Base-by-base conservation (phyloP, 2,329 filamentous ascomycete species). In the Amauroascus niger region DNA sequence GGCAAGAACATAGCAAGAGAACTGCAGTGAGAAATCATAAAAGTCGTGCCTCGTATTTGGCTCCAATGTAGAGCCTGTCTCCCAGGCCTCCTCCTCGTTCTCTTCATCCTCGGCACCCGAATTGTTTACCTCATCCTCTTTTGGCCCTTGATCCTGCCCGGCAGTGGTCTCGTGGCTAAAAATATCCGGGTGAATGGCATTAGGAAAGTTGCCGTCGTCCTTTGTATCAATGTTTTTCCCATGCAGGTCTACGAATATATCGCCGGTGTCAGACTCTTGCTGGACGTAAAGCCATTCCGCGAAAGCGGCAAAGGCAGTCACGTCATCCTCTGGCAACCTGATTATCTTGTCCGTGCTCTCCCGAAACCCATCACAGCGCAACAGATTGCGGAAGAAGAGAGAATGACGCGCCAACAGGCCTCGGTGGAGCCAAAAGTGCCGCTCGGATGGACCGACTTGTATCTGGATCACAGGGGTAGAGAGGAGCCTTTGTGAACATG, bases 251-350 rank as follows among this genome's bases (percentile, higher is more conserved):
- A 30, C 24, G 14, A 43, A 37, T 14, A 49, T 44, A 43, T 47
- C 37, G 13, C 46, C 37, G 11, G 37, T 55, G 18, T 55, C 53
- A 28, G 37, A 24, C 28, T 43, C 32, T 18, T 51, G n/a, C 18
- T 39, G 46, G 13, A 35, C 33, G 28, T 51, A 55, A 16, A 52
- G 47, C 35, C 47, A 55, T 26, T 55, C 47, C 16, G 53, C 47
- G 40, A 55, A 55, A 6, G 43, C 47, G n/a, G 53, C 53, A 45
- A 55, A 55, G 6, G 22, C 35, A 13, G 11, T 8, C 24, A 46
- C 53, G n/a, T n/a, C n/a, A 14, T 52, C 53, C 26, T 52, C 48
- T 32, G 53, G 53, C 22, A 52, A 26, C 18, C 30, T 44, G 24
- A 55, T 46, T 13, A 55, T 28, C 16, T 37, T 22, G 4, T 51